phyloP scores from a whole-genome alignment of 805 yeast species.

The Phaffomyces thermotolerans region DNA sequence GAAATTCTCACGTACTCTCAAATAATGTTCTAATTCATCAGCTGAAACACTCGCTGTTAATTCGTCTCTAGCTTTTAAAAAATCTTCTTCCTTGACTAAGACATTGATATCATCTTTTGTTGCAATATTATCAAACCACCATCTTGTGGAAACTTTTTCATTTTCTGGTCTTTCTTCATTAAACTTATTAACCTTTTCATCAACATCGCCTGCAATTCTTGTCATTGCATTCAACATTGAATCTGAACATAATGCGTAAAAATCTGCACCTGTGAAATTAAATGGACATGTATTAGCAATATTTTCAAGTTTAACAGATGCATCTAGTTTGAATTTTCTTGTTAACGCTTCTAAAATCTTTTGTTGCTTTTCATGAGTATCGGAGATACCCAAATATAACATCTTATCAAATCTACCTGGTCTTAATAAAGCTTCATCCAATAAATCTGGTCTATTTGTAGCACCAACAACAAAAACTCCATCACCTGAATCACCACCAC shows the following conservation, averaged over 20 bases:
- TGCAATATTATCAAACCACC: slow-evolving; percentile 89
- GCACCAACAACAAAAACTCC: slow-evolving; percentile 99
- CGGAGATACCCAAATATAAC: slow-evolving; percentile 89
- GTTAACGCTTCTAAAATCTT: slow-evolving; percentile 85
- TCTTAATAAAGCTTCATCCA: slow-evolving; percentile 88
- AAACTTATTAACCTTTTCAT: slow-evolving; percentile 47
- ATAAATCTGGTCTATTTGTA: slow-evolving; percentile 89
- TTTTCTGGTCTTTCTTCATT: slow-evolving; percentile 36
- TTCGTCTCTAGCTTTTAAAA: slow-evolving; percentile 63
- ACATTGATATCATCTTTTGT: slow-evolving; percentile 60
- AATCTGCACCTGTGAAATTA: slow-evolving; percentile 97
- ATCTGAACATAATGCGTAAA: slow-evolving; percentile 92
- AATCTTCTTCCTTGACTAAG: slow-evolving; percentile 63
- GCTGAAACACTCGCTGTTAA: slow-evolving; percentile 81
- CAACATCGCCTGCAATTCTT: slow-evolving; percentile 72
- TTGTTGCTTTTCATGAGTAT: slow-evolving; percentile 81
- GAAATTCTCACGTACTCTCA: slow-evolving; percentile 70
- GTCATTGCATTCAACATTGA: slow-evolving; percentile 97
- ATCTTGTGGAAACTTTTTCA: slow-evolving; percentile 51
- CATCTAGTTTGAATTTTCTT: slow-evolving; percentile 62
- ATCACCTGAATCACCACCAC: slow-evolving; percentile 62
- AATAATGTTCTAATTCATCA: slow-evolving; percentile 79
- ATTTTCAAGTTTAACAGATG: slow-evolving; percentile 47
- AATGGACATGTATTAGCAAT: slow-evolving; percentile 73
- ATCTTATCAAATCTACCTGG: slow-evolving; percentile 95